Evolutionary conservation across 106 monocot species (phyloP), one percentile per base, ranked within the genome.

Genomic region (Allium fistulosum): DNA sequence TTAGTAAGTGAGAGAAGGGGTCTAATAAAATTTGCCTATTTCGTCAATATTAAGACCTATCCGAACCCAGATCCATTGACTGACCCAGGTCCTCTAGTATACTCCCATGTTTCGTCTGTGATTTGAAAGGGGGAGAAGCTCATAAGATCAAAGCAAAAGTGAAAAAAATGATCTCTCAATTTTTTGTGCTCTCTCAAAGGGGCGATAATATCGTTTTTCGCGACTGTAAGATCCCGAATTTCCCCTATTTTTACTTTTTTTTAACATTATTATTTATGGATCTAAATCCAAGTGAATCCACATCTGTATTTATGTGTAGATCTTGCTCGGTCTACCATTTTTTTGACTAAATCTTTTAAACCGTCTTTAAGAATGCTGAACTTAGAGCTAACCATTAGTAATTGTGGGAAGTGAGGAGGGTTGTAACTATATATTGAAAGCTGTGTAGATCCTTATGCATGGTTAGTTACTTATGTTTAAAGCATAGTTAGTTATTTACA

Each of bases 121-220:
- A 37, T 2, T 37, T 4, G 37, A 37, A 37, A 37, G 37, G 37
- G 37, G 37, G 37, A 28, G 37, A 37, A 37, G 4, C 37, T 37
- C 37, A 37, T 37, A 2, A 37, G 37, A 37, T 37, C 37, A 37
- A 55, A 15, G 53, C 15, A 15, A 49, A 48, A 28, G 48, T 17
- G 64, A 49, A 16, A 7, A 48, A 8, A 1, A 97, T 97, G 97
- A 97, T 97, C 74, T 92, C 97, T 46, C 97, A 97, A 71, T 89
- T 97, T 77, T 97, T 97, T 78, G 89, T 97, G 48, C 92, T 97
- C 53, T 97, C 97, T 17, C 97, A 97, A 80, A 77, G 97, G 60
- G 97, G 97, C 71, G 97, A 97, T 79, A 92, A 92, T 79, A 97
- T 97, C 80, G 97, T 97, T 67, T 97, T 97, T 71, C 89, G 97